phyloP scores from a whole-genome alignment of 2,329 filamentous ascomycete genomes.

The Fonsecaea multimorphosa region DNA sequence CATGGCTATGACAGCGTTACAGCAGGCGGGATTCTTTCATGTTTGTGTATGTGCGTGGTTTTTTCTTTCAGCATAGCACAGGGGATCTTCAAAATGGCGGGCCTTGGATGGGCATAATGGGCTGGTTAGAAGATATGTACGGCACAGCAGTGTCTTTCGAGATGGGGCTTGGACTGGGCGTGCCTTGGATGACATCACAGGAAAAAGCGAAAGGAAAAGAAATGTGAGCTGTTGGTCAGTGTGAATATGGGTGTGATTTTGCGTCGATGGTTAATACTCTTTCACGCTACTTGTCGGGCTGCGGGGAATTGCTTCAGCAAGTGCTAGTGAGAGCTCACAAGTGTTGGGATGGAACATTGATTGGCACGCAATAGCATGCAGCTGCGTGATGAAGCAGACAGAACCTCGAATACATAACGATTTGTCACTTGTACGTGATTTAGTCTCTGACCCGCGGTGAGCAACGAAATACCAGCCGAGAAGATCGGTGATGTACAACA shows the following conservation, averaged over 20 bases:
- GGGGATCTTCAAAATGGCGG: constrained; percentile 10
- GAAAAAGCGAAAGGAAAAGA: not conserved
- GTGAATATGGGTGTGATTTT: not conserved
- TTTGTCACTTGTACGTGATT: not conserved
- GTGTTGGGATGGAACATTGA: not conserved
- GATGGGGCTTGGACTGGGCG: constrained; percentile 2
- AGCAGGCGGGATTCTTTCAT: constrained; percentile 21
- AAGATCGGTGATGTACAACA: not conserved
- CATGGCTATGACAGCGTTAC: constrained; percentile 22
- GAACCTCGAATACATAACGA: constrained; percentile 2
- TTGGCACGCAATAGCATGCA: not conserved
- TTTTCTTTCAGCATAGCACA: constrained; percentile 17
- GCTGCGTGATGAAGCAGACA: not conserved
- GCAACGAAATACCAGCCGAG: no score
- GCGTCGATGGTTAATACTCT: not conserved
- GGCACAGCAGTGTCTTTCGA: constrained; percentile 9
- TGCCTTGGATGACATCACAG: constrained; percentile 11
- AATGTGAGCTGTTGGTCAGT: not conserved
- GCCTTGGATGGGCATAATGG: constrained; percentile 6
- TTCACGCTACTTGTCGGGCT: not conserved
- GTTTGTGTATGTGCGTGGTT: constrained; percentile 13
- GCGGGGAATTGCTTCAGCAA: not conserved
- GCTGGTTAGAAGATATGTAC: constrained; percentile 18
- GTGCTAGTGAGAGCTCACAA: not conserved
- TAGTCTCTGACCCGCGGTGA: no score